Conservation (phyloP, 2,329 filamentous ascomycete genomes). For the Stylonectria norvegica region DNA sequence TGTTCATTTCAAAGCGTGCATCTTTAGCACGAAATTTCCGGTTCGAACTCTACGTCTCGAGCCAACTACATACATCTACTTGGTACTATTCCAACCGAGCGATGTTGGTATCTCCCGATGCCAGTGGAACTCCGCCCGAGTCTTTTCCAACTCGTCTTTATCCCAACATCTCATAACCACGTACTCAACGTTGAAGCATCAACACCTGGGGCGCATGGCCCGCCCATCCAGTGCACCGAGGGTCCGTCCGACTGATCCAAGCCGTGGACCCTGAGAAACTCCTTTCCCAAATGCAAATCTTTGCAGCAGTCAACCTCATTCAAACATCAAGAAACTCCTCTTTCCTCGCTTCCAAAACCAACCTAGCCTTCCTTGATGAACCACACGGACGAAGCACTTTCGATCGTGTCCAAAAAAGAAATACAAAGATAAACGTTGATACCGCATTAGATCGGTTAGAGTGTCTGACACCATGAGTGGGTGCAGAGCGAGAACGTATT, state of each 20-base stretch:
- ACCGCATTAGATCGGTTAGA: not conserved
- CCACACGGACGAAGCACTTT: constrained; percentile 29
- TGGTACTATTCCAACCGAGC: constrained; percentile 28
- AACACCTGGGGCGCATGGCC: no score
- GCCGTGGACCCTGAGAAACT: not conserved
- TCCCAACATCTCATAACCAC: no score
- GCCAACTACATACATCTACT: constrained; percentile 26
- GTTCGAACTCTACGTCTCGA: constrained; percentile 28
- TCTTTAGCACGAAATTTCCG: constrained; percentile 27
- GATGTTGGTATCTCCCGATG: constrained; percentile 20
- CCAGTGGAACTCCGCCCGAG: constrained; percentile 5
- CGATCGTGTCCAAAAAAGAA: constrained; percentile 21
- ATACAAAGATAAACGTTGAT: not conserved
- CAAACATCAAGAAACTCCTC: constrained; percentile 18
- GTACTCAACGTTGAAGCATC: no score
- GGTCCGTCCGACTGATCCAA: not conserved
- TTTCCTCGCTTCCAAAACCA: constrained; percentile 14
- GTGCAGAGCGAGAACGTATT: constrained; percentile 19
- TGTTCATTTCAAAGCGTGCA: constrained; percentile 16
- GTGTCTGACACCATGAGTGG: not conserved
- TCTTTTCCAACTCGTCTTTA: constrained; percentile 1
- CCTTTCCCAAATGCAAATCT: constrained; percentile 7
- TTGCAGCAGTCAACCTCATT: constrained; percentile 13
- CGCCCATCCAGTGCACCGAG: not conserved
- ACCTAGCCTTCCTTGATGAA: constrained; percentile 3